A percentile compares a stretch with the other conserved stretches of the same genome.
Conservation (phyloP, 306 rosid species). For the Spatholobus suberectus region DNA sequence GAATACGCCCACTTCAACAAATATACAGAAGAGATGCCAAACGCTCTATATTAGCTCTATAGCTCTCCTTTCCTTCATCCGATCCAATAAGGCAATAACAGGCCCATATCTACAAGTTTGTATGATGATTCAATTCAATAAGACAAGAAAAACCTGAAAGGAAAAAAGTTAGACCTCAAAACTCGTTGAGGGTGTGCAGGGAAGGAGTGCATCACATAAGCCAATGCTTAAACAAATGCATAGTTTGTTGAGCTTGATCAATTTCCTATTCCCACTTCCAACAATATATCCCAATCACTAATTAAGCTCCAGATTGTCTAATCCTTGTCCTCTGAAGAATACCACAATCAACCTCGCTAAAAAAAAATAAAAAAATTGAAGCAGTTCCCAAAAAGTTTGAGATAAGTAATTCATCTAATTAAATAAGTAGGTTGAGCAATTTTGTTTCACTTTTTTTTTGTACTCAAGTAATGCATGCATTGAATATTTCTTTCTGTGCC, state of each 20-base stretch:
- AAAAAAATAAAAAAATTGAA: background rate
- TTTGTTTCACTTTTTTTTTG: background rate
- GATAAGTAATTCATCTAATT: background rate
- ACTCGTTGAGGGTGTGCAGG: background rate
- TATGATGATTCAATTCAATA: background rate
- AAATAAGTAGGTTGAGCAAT: background rate
- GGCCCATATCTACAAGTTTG: background rate
- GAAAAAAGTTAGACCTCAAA: background rate
- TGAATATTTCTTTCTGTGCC: background rate
- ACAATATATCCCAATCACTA: background rate
- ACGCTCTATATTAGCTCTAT: background rate
- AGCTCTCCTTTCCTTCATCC: background rate
- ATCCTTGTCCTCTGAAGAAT: background rate
- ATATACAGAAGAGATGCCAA: background rate
- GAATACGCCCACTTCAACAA: background rate
- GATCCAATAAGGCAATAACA: background rate
- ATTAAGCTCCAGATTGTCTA: background rate
- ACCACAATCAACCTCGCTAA: slow-evolving; percentile 11
- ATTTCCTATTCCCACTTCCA: background rate
- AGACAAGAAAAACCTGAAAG: background rate
- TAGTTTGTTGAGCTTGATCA: background rate
- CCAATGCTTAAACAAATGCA: background rate
- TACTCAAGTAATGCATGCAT: background rate
- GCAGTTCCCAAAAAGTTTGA: background rate
- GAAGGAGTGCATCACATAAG: background rate